These are phyloP conservation scores for Microcos paniculata DNA, from an alignment of 345 rosid genomes.

Conservation along the genomic window DNA sequence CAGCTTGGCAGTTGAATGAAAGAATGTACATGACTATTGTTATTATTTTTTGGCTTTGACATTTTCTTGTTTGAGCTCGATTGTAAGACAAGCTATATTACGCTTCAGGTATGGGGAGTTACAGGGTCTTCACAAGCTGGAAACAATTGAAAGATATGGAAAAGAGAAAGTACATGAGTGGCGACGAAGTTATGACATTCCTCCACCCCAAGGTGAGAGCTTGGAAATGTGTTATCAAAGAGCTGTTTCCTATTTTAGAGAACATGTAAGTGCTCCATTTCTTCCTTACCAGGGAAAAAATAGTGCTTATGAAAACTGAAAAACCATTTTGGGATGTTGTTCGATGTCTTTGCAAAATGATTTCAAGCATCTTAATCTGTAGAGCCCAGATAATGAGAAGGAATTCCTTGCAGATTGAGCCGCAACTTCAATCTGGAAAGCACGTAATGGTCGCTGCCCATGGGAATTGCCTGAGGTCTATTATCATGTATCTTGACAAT, in stretches of 20 bases:
- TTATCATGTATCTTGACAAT: slow-evolving; percentile 71
- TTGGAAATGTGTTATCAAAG: slow-evolving; percentile 96
- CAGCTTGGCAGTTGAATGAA: slow-evolving; percentile 94
- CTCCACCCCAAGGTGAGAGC: slow-evolving; percentile 95
- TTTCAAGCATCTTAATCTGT: neutral
- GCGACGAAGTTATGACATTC: slow-evolving; percentile 91
- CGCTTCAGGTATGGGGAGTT: slow-evolving; percentile 80
- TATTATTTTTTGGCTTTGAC: neutral
- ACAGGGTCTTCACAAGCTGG: slow-evolving; percentile 89
- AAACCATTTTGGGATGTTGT: too few relatives aligned
- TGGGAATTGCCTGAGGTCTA: slow-evolving; percentile 63
- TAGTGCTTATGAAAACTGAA: too few relatives aligned
- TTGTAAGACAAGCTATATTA: neutral
- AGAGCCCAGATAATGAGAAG: neutral
- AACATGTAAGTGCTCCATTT: slow-evolving; percentile 29
- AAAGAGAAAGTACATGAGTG: slow-evolving; percentile 88
- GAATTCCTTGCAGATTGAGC: slow-evolving; percentile 50
- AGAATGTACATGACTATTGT: slow-evolving; percentile 59
- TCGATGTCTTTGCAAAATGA: too few relatives aligned
- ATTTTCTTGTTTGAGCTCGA: neutral
- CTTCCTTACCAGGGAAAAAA: too few relatives aligned
- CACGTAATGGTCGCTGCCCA: slow-evolving; percentile 71
- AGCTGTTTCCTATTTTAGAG: slow-evolving; percentile 70
- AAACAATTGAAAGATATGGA: slow-evolving; percentile 88
- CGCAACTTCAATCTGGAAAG: slow-evolving; percentile 57